These are phyloP conservation scores for Syzygium oleosum DNA, from an alignment of 345 rosid genomes.

Conservation along the genomic window DNA sequence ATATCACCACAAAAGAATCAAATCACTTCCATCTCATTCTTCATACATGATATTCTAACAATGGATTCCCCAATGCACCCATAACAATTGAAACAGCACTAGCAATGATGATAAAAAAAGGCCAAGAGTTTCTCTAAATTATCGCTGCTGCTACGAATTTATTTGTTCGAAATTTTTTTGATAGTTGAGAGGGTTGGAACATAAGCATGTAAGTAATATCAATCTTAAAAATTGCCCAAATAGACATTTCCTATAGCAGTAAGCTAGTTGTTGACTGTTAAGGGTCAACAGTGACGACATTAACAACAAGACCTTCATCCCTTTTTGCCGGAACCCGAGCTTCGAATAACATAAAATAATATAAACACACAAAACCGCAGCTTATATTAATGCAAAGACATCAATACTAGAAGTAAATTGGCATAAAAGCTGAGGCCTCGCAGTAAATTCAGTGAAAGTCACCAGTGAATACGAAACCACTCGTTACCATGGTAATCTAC, in stretches of 20 bases:
- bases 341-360: neutral
- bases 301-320: neutral
- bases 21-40: neutral
- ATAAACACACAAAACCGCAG: neutral
- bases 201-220: neutral
- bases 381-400: neutral
- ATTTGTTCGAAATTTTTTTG: neutral
- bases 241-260: neutral
- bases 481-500: neutral
- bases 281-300: neutral
- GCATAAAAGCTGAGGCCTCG: neutral
- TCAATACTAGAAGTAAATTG: neutral
- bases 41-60: neutral
- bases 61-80: neutral
- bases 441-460: neutral
- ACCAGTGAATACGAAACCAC: neutral
- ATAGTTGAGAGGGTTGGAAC: neutral
- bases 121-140: neutral
- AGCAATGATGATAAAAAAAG: neutral
- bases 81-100: neutral
- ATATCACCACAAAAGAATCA: neutral
- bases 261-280: neutral
- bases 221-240: neutral
- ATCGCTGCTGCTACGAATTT: neutral
- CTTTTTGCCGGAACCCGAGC: neutral